Evolutionary conservation across 2,329 filamentous ascomycete species (phyloP).

Genomic region (Xylariaceae sp.): DNA sequence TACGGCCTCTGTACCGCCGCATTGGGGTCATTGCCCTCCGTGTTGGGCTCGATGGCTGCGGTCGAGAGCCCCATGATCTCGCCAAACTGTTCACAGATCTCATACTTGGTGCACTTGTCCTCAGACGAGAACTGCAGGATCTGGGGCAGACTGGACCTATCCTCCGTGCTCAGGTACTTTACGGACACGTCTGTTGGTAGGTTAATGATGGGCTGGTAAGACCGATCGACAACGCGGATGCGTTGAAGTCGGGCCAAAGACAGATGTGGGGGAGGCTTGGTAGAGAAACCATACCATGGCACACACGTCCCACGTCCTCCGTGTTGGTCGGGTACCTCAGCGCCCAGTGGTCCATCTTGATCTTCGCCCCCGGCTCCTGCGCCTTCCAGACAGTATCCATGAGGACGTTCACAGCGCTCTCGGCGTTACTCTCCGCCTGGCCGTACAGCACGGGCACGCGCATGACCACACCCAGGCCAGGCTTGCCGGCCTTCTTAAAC

Average conservation of each 20-base stretch:
- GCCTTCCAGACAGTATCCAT: conserved; percentile 73
- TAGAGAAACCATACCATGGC: conserved; percentile 48
- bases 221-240: not conserved
- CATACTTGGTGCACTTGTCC: conserved; percentile 82
- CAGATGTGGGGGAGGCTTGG: conserved; percentile 1
- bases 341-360: conserved; percentile 85
- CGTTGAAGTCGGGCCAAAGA: conserved; percentile 4
- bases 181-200: conserved; percentile 57
- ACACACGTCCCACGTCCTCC: conserved; percentile 77
- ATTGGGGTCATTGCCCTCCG: conserved; percentile 67
- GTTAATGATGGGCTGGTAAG: too few relatives aligned
- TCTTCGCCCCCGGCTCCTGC: conserved; percentile 55
- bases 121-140: conserved; percentile 85
- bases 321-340: conserved; percentile 85
- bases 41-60: conserved; percentile 63
- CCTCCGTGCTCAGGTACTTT: conserved; percentile 56
- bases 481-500: conserved; percentile 43
- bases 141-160: conserved; percentile 54
- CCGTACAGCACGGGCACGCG: conserved; percentile 85
- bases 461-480: conserved; percentile 62
- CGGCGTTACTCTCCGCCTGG: conserved; percentile 60
- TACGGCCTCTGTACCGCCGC: conserved; percentile 74
- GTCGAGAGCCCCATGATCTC: conserved; percentile 74
- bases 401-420: conserved; percentile 80
- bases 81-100: conserved; percentile 75